phyloP scores from a whole-genome alignment of 2,329 filamentous ascomycete species.

The Mycosphaerella sp. region DNA sequence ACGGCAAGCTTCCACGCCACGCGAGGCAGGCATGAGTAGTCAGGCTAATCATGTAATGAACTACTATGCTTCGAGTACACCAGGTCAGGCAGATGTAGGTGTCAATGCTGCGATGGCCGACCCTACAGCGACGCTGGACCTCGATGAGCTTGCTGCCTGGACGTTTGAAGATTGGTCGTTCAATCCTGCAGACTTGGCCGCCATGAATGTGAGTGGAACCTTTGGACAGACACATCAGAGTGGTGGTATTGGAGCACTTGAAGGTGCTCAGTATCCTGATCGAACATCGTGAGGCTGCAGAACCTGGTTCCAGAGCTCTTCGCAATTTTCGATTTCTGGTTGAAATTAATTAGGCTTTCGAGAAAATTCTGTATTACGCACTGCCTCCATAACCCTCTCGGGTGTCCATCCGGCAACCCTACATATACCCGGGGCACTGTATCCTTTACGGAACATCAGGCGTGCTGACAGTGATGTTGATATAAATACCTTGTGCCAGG shows the following conservation, averaged over 20 bases:
- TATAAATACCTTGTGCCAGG: too few relatives aligned
- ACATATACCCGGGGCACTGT: too few relatives aligned
- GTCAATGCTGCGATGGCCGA: background rate
- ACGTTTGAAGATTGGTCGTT: conserved; percentile 31
- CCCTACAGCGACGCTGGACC: conserved; percentile 17
- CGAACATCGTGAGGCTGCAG: background rate
- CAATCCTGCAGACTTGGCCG: conserved; percentile 20
- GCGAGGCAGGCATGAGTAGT: background rate
- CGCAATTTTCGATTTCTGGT: too few relatives aligned
- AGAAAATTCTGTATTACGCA: too few relatives aligned
- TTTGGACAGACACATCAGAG: background rate
- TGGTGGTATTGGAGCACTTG: background rate
- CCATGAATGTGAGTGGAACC: conserved; percentile 4
- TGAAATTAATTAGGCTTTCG: too few relatives aligned
- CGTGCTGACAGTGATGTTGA: too few relatives aligned
- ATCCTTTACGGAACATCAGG: too few relatives aligned
- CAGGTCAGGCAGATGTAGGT: background rate
- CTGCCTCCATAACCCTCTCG: too few relatives aligned
- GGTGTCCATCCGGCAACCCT: too few relatives aligned
- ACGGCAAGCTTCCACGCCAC: background rate
- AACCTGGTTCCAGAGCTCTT: too few relatives aligned
- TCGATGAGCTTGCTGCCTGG: conserved; percentile 31
- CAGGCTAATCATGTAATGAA: conserved; percentile 4
- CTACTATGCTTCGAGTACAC: conserved; percentile 4
- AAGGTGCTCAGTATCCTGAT: background rate